phyloP scores from a whole-genome alignment of 2,329 filamentous ascomycete genomes.

The Verticillium zaregamsianum region DNA sequence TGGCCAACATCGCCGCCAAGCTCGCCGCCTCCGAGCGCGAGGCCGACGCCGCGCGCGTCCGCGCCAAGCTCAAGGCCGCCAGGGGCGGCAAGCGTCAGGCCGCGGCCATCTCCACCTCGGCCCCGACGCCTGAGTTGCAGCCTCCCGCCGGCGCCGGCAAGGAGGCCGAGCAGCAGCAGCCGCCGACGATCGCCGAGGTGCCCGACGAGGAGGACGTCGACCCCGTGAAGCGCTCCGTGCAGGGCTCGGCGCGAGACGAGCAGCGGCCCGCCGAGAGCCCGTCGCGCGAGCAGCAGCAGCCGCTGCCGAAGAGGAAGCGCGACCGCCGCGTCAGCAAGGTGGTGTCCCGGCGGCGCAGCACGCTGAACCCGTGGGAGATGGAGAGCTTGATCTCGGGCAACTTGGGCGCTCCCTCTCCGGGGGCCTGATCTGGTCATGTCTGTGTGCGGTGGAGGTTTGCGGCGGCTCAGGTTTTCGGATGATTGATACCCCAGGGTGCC shows the following conservation, averaged over 20 bases:
- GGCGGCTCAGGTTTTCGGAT: background rate
- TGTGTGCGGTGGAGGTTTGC: background rate
- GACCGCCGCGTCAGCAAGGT: slow-evolving; percentile 50
- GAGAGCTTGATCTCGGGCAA: slow-evolving; percentile 55
- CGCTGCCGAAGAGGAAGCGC: slow-evolving; percentile 40
- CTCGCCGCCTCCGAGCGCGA: slow-evolving; percentile 60
- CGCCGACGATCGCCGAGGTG: background rate
- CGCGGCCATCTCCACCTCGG: slow-evolving; percentile 14
- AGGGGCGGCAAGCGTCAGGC: slow-evolving; percentile 25
- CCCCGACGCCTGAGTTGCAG: slow-evolving; percentile 5
- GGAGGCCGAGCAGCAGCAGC: background rate
- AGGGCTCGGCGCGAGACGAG: slow-evolving; percentile 1
- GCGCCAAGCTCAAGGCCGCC: slow-evolving; percentile 58
- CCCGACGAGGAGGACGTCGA: slow-evolving; percentile 24
- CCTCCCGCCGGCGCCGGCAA: slow-evolving; percentile 13
- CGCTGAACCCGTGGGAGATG: slow-evolving; percentile 71
- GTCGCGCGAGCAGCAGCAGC: slow-evolving; percentile 15
- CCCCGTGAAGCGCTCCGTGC: slow-evolving; percentile 24
- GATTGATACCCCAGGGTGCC: background rate
- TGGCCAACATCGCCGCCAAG: slow-evolving; percentile 60
- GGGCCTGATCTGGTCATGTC: background rate
- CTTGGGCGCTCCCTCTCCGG: slow-evolving; percentile 9
- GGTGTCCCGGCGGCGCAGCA: slow-evolving; percentile 65
- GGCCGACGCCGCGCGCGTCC: slow-evolving; percentile 58
- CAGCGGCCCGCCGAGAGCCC: background rate